A percentile compares a stretch with the other conserved stretches of the same genome.
These are phyloP conservation scores for Kodamaea sp. DNA, from an alignment of 1,139 yeast species.

Conservation along the genomic window DNA sequence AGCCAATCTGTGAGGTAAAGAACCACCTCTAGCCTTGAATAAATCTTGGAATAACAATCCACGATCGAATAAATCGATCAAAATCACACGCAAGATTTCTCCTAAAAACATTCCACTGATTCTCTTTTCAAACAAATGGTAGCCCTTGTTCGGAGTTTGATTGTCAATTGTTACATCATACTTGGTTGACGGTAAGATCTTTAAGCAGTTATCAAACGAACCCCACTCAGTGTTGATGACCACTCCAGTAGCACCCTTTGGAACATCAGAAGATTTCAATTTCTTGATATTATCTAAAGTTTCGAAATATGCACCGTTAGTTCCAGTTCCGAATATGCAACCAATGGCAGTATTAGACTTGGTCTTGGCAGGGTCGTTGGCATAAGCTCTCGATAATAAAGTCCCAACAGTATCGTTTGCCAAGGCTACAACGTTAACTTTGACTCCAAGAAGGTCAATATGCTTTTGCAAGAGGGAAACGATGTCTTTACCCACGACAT, in stretches of 20 bases:
- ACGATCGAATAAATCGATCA: constrained; percentile 64
- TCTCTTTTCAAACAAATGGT: constrained; percentile 89
- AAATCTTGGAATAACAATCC: constrained; percentile 58
- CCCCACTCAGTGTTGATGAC: constrained; percentile 97
- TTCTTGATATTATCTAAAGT: constrained; percentile 69
- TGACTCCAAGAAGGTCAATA: constrained; percentile 55
- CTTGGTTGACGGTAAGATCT: constrained; percentile 70
- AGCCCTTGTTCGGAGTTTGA: constrained; percentile 79
- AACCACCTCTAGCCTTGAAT: constrained; percentile 50
- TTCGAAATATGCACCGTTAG: constrained; percentile 92
- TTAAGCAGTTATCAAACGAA: constrained; percentile 80
- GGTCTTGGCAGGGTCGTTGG: constrained; percentile 55
- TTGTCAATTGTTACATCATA: constrained; percentile 72
- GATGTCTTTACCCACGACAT: constrained; percentile 81
- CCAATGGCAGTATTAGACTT: constrained; percentile 79
- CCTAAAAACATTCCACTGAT: constrained; percentile 95
- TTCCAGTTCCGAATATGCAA: constrained; percentile 93
- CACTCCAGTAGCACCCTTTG: constrained; percentile 66
- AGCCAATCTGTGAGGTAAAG: constrained; percentile 64
- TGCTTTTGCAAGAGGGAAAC: constrained; percentile 71
- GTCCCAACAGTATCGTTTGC: constrained; percentile 97
- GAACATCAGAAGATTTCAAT: constrained; percentile 39
- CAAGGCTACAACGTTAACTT: constrained; percentile 80
- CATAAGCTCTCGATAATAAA: constrained; percentile 80
- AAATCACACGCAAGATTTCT: constrained; percentile 73